Base-by-base conservation (phyloP, 2,329 filamentous ascomycete species). In the Aspergillus tubingensis region DNA sequence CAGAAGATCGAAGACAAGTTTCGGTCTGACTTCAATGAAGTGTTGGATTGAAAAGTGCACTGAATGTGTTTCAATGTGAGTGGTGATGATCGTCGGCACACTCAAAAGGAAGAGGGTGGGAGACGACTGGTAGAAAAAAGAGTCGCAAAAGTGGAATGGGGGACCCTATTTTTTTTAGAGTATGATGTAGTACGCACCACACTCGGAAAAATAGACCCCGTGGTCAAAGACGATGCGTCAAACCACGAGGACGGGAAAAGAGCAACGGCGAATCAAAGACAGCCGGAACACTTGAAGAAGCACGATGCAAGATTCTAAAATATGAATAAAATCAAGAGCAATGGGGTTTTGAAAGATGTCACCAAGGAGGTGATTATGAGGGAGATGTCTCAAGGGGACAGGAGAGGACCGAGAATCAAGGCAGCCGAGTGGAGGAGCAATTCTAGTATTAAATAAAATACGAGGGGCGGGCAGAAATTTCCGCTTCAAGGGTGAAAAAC, bases 401-500 rank as follows among this genome's bases (percentile, higher is more conserved):
- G 38, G 21, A 23, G 50, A 30, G 38, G 21, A 17, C 39, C 41
- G 39, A 54, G 36, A 50, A 50, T 15, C 25, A 25, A 30, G 47
- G 47, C 25, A 27, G 15, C 8, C 7, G 47, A 50, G 47, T 50
- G 47, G 47, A 32, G 27, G 47, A 27, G 15, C 8, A 30, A 27
- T 30, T 27, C 30, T 50, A 17, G 23, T 27, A 36, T 50, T 50
- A 32, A 30, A 52, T 32, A 43, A 51, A 49, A 51, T 43, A 58
- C 55, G 55, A 52, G 39, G 44, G 36, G 43, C 59, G 58, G 59
- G 41, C 61, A 63, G 61, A 62, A 57, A 67, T 63, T 67, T 67
- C 65, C 62, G 62, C 62, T 59, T 61, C 49, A 58, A 48, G 50
- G 54, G 39, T 50, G 21, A 54, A 47, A 54, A 48, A 36, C 54